Evolutionary conservation across 2,329 filamentous ascomycete species (phyloP).

Genomic region (Cucurbitaria berberidis): DNA sequence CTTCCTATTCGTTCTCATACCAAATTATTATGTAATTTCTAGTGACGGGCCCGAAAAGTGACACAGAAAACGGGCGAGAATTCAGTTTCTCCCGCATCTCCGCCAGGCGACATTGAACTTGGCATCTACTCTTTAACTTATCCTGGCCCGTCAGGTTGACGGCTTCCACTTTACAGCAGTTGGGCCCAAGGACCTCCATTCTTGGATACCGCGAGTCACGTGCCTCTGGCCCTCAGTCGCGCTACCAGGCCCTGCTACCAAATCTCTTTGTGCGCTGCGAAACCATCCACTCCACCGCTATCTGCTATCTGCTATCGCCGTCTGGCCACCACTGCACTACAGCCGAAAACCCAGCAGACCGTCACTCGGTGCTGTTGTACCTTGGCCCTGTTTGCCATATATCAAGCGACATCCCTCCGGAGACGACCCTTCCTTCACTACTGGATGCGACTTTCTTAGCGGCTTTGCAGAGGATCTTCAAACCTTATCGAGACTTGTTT

Average conservation of each 20-base stretch:
- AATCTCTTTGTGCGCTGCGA: slow-evolving; percentile 24
- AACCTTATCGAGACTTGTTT: slow-evolving; percentile 1
- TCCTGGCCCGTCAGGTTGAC: not conserved
- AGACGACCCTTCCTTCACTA: slow-evolving; percentile 2
- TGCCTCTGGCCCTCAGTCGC: slow-evolving; percentile 20
- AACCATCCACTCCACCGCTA: slow-evolving; percentile 8
- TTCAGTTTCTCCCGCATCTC: slow-evolving; percentile 46
- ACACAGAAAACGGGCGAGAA: slow-evolving; percentile 30
- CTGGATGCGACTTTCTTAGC: slow-evolving; percentile 23
- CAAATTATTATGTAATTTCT: slow-evolving; percentile 47
- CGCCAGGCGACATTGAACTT: slow-evolving; percentile 25
- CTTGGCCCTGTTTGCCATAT: slow-evolving; percentile 28
- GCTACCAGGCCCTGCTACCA: too few relatives aligned
- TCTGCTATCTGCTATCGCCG: slow-evolving; percentile 16
- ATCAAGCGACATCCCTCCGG: slow-evolving; percentile 16
- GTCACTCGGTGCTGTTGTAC: slow-evolving; percentile 20
- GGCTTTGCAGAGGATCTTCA: not conserved
- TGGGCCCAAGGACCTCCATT: too few relatives aligned
- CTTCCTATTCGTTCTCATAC: slow-evolving; percentile 39
- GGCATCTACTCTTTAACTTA: slow-evolving; percentile 8
- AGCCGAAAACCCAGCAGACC: slow-evolving; percentile 8
- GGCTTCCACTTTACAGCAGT: not conserved
- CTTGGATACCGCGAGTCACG: slow-evolving; percentile 33
- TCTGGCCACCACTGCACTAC: slow-evolving; percentile 17
- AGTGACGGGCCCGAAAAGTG: too few relatives aligned